Conservation (phyloP, 2,329 filamentous ascomycete species). For the Fusarium chuoi region DNA sequence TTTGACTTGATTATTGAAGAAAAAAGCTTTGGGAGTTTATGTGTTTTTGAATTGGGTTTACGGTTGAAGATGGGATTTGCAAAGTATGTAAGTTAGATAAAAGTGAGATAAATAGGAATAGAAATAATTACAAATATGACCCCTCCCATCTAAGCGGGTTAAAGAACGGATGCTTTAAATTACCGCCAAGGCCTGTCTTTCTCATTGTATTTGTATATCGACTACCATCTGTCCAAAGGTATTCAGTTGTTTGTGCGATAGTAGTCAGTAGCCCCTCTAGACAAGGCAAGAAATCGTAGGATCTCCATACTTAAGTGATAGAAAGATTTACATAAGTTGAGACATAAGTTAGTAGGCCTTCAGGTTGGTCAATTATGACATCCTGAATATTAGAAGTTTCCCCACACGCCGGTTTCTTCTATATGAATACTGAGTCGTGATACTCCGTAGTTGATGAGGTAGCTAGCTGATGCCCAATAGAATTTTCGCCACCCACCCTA, state of each 20-base stretch:
- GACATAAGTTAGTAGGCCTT: not conserved
- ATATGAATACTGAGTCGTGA: constrained; percentile 3
- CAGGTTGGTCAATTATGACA: not conserved
- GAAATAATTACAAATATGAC: not conserved
- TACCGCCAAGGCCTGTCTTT: not conserved
- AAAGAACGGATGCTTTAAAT: not conserved
- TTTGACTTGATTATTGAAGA: constrained; percentile 13
- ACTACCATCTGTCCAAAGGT: not conserved
- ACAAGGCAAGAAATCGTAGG: not conserved
- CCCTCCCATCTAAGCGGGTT: not conserved
- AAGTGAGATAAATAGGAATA: constrained; percentile 16
- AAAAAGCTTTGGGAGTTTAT: not conserved
- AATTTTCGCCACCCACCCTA: constrained; percentile 40
- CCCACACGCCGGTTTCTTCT: not conserved
- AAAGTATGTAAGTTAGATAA: not conserved
- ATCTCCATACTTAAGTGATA: not conserved
- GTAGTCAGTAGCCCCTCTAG: not conserved
- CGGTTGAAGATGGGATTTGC: not conserved
- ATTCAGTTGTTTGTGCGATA: not conserved
- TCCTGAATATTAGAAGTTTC: not conserved
- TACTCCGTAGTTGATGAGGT: not conserved
- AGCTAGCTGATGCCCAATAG: constrained; percentile 35
- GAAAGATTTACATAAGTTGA: not conserved
- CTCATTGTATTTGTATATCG: not conserved
- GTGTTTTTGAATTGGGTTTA: constrained; percentile 1